Base-by-base conservation (phyloP, 306 rosid species). In the Dicorynia guianensis region DNA sequence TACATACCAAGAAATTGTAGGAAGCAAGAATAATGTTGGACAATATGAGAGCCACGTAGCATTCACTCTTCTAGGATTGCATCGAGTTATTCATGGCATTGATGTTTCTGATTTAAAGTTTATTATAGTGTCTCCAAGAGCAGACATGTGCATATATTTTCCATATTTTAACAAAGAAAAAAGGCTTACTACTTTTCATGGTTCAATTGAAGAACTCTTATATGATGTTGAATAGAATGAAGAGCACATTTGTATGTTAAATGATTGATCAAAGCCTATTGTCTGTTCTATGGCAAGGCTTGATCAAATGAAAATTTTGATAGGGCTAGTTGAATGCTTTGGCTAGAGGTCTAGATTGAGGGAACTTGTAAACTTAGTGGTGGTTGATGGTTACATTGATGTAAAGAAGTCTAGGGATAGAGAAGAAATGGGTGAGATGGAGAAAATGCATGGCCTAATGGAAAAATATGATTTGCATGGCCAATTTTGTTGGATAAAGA, bases 401-500 rank as follows among this genome's bases (percentile, higher is more conserved):
- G 82, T 75, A 65, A 83, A 86, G 55, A 81, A 79, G 53, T 91
- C 91, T 15, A 71, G 54, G 12, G 97, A 89, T 75, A 75, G 77
- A 79, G 94, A 91, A 84, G 97, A 91, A 84, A 87, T 85, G 67
- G 72, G 6, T 49, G 93, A 87, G 80, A 89, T 92, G 49, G 91
- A 89, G 78, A 92, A 89, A 84, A 86, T 92, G 97, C 93, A 89
- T 15, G 11, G 44, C 47, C 88, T 89, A 40, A 78, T 83, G 1
- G 77, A 81, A 76, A 46, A 83, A 40, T 86, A 89, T 80, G 80
- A 83, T 39, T 76, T 89, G 38, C 75, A 79, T 20, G 88, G 90
- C 63, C 89, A 89, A 59, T 71, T 86, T 44, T 89, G 89, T 56
- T 91, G 97, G 97, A 84, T 91, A 74, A 82, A 83, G 33, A 82